Evolutionary conservation across 108 stramenopile species (phyloP).

Genomic region (Nannochloropsis salina): DNA sequence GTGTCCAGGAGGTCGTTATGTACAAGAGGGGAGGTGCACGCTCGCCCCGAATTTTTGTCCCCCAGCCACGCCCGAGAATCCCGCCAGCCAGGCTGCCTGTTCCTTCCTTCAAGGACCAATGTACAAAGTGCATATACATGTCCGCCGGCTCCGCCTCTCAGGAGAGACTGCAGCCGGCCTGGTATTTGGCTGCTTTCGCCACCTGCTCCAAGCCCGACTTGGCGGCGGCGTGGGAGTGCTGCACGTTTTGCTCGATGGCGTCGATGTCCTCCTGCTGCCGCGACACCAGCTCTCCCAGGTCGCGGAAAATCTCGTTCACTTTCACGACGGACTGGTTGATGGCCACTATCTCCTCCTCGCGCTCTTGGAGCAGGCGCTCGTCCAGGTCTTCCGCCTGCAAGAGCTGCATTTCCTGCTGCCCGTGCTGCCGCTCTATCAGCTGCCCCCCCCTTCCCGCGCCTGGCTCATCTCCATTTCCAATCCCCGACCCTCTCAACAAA

Average conservation of each 20-base stretch:
- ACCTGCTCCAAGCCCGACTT: constrained; percentile 71
- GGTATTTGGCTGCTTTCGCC: constrained; percentile 60
- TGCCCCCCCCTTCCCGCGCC: background rate
- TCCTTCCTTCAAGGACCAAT: too few relatives aligned
- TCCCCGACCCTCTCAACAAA: background rate
- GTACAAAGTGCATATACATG: too few relatives aligned
- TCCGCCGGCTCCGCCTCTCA: background rate
- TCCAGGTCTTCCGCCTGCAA: constrained; percentile 21
- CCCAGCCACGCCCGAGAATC: too few relatives aligned
- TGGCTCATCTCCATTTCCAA: background rate
- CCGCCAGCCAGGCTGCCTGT: too few relatives aligned
- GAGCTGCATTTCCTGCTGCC: background rate
- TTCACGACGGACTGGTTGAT: constrained; percentile 78
- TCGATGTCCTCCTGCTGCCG: constrained; percentile 76
- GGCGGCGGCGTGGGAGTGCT: constrained; percentile 65
- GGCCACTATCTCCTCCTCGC: constrained; percentile 74
- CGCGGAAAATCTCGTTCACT: constrained; percentile 81
- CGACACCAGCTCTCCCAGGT: constrained; percentile 73
- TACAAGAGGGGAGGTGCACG: too few relatives aligned
- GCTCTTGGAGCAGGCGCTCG: constrained; percentile 75
- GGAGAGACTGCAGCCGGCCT: constrained; percentile 16
- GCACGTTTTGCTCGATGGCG: constrained; percentile 74
- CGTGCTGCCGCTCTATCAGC: background rate
- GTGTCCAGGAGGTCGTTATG: too few relatives aligned
- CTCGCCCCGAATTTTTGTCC: too few relatives aligned